Evolutionary conservation across 1,139 yeast genomes (phyloP).

Genomic region (Pichia sp.): DNA sequence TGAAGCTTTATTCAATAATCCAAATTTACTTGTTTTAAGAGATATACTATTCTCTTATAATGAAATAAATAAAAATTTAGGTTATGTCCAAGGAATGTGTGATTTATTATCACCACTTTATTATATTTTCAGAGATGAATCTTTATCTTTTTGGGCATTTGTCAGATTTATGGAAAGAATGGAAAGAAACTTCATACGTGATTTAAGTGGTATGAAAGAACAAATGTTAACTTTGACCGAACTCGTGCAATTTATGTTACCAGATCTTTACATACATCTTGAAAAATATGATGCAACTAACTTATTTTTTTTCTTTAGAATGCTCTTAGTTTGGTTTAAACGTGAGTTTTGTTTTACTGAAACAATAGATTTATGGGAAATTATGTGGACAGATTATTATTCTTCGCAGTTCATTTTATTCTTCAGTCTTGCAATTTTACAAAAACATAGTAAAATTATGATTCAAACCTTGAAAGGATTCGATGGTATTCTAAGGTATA

Average conservation of each 20-base stretch:
- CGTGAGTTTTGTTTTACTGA: slow-evolving; percentile 83
- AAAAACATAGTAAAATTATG: slow-evolving; percentile 76
- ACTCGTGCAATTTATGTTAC: slow-evolving; percentile 81
- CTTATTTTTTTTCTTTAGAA: slow-evolving; percentile 86
- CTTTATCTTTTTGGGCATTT: slow-evolving; percentile 83
- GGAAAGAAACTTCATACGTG: slow-evolving; percentile 90
- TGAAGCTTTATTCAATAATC: slow-evolving; percentile 46
- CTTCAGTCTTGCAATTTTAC: slow-evolving; percentile 78
- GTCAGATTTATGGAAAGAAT: slow-evolving; percentile 83
- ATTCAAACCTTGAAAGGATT: slow-evolving; percentile 65
- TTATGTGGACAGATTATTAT: slow-evolving; percentile 80
- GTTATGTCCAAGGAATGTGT: slow-evolving; percentile 98
- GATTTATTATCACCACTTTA: slow-evolving; percentile 86
- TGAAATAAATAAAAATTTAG: slow-evolving; percentile 73
- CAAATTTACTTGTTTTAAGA: slow-evolving; percentile 63
- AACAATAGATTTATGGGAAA: slow-evolving; percentile 80
- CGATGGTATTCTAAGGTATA: slow-evolving; percentile 87
- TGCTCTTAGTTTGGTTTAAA: slow-evolving; percentile 92
- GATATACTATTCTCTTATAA: slow-evolving; percentile 82
- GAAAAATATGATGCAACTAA: slow-evolving; percentile 85
- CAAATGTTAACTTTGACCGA: slow-evolving; percentile 82
- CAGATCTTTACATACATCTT: slow-evolving; percentile 72
- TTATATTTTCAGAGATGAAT: slow-evolving; percentile 69
- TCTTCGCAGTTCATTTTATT: slow-evolving; percentile 83
- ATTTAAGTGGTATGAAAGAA: slow-evolving; percentile 85